phyloP scores from a whole-genome alignment of 148 eudicot species.

The Polygonum aviculare region DNA sequence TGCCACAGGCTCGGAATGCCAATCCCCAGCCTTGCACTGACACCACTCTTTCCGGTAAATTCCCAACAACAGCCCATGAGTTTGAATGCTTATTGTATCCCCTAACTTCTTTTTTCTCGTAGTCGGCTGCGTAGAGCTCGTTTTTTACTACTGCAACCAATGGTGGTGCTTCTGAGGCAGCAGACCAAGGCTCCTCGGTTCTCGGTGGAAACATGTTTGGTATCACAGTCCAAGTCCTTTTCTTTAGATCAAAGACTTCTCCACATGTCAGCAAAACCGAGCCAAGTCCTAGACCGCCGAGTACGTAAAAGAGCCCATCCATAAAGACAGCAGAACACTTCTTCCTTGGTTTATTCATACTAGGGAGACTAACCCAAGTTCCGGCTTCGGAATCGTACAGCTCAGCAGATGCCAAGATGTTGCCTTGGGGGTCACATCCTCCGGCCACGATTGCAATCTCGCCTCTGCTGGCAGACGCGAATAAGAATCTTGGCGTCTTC shows the following conservation, averaged over 20 bases:
- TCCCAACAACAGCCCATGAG: conserved; percentile 47
- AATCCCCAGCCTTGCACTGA: conserved; percentile 86
- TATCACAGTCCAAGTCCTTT: conserved; percentile 47
- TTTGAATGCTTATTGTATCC: conserved; percentile 38
- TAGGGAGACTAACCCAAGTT: conserved; percentile 48
- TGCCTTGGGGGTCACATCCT: conserved; percentile 55
- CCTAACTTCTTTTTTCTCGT: conserved; percentile 44
- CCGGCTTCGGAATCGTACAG: conserved; percentile 57
- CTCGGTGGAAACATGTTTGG: conserved; percentile 54
- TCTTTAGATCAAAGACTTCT: conserved; percentile 49
- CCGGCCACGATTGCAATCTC: conserved; percentile 72
- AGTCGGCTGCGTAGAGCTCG: conserved; percentile 68
- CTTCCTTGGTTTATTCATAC: conserved; percentile 61
- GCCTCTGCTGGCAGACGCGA: conserved; percentile 67
- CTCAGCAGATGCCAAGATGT: conserved; percentile 47
- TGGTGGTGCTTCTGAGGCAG: conserved; percentile 64
- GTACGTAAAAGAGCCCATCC: conserved; percentile 69
- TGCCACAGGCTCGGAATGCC: conserved; percentile 74
- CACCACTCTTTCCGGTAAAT: conserved; percentile 56
- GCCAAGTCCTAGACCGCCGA: conserved; percentile 58
- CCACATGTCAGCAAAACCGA: conserved; percentile 48
- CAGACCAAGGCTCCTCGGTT: conserved; percentile 25
- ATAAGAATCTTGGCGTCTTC: conserved; percentile 63
- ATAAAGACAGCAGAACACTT: conserved; percentile 69
- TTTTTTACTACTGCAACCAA: conserved; percentile 64